Evolutionary conservation across 2,329 filamentous ascomycete genomes (phyloP), one percentile per base, ranked within the genome.

Genomic region (Penicillium sclerotiorum): DNA sequence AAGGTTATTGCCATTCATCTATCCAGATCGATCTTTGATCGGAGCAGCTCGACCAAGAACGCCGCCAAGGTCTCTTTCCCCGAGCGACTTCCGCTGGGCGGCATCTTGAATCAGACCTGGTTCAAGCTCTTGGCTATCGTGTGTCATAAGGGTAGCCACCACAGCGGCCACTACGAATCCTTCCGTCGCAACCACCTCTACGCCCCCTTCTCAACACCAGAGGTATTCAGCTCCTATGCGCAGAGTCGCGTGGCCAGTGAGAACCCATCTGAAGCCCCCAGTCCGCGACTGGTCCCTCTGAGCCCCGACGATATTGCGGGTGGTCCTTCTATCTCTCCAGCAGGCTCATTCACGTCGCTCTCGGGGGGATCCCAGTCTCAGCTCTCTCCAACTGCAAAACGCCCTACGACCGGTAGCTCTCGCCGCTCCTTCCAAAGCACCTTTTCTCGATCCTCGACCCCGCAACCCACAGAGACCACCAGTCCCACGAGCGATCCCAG

Each of bases 111-210:
- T 49, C 85, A 88, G 63, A 88, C 85, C 56, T 87, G 83, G 66
- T 99, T 96, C 72, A 90, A 86, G 62, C 78, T 99, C 5, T 80
- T 95, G 0, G 90, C 88, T 11, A 83, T 95, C 28, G 90, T 99
- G 28, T 95, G 90, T 18, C 94, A 99, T 68, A 95, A 95, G 64
- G 94, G 94, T 30, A 95, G 89, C 55, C 94, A 99, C 68, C 87
- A 96, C 65, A 96, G 91, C 62, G 94, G 94, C 1, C 94, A 99
- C 67, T 99, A 99, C 73, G 94, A 99, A 70, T 93, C 91, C 1
- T 97, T 97, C 70, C 83, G 94, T 27, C 83, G 94, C 30, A 94
- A 97, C 70, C 87, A 89, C 50, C 74, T 90, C 8, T 84, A 86
- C 43, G 76, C 87, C 3, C 92, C 92, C 0, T 97, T 86, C 66